Evolutionary conservation across 805 yeast genomes (phyloP).

Genomic region (Candida adriatica): DNA sequence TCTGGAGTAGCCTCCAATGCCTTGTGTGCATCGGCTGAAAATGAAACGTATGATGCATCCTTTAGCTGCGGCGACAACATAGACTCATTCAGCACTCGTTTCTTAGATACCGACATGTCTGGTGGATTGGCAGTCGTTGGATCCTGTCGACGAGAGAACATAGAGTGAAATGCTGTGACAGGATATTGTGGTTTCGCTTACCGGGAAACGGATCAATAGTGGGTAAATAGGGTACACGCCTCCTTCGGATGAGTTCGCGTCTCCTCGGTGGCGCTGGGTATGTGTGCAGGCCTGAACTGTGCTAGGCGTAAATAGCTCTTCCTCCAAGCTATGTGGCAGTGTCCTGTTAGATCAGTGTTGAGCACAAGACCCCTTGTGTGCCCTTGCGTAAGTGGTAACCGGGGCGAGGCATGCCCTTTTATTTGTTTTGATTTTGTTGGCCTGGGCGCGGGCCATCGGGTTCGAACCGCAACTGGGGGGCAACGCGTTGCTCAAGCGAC

Average conservation of each 20-base stretch:
- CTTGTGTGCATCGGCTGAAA: conserved; percentile 5
- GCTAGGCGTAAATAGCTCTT: too few species aligned
- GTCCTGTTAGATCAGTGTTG: too few species aligned
- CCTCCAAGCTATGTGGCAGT: too few species aligned
- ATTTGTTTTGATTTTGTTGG: conserved; percentile 13
- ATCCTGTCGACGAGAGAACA: conserved; percentile 15
- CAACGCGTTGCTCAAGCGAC: too few species aligned
- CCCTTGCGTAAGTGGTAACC: too few species aligned
- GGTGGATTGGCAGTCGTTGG: conserved; percentile 2
- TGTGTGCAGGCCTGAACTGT: too few species aligned
- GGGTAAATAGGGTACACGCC: neutral
- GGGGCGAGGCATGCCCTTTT: conserved; percentile 9
- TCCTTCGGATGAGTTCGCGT: too few species aligned
- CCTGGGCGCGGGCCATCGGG: conserved; percentile 9
- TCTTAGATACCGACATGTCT: conserved; percentile 13
- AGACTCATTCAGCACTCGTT: conserved; percentile 21
- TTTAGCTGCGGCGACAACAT: conserved; percentile 23
- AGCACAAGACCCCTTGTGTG: too few species aligned
- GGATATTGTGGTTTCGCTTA: neutral
- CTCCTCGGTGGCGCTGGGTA: too few species aligned
- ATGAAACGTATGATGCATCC: conserved; percentile 10
- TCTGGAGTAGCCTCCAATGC: conserved; percentile 18
- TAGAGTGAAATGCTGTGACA: conserved; percentile 1
- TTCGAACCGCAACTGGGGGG: conserved; percentile 9
- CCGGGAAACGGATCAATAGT: neutral